Conservation (phyloP, 202 grass and related monocot species). For the Saccharum hybrid region DNA sequence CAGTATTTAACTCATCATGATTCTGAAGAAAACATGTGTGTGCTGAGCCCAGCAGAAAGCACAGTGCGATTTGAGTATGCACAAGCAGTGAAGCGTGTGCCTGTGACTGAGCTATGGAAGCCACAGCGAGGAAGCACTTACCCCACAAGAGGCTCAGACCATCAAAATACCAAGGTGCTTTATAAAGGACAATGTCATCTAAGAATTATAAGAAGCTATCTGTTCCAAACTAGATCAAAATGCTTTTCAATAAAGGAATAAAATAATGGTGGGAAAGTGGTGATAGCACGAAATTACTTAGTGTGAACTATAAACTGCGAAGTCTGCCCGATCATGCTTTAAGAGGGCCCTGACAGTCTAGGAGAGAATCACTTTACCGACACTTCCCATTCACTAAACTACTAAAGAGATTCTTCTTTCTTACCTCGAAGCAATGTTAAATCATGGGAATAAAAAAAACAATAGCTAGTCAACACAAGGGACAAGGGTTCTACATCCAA, state of each 20-base stretch:
- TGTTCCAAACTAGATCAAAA: slow-evolving; percentile 36
- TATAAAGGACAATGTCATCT: slow-evolving; percentile 26
- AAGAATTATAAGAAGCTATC: slow-evolving; percentile 34
- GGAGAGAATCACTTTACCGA: slow-evolving; percentile 52
- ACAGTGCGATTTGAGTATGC: slow-evolving; percentile 3
- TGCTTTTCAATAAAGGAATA: slow-evolving; percentile 40
- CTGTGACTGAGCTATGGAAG: slow-evolving; percentile 11
- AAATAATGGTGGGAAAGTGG: slow-evolving; percentile 35
- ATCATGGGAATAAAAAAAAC: slow-evolving; percentile 42
- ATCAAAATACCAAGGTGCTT: slow-evolving; percentile 38
- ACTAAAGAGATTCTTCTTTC: slow-evolving; percentile 55
- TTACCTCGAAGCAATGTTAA: slow-evolving; percentile 43
- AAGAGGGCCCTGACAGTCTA: slow-evolving; percentile 28
- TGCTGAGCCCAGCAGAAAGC: slow-evolving; percentile 19
- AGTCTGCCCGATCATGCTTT: slow-evolving; percentile 36
- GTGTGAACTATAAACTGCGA: slow-evolving; percentile 50
- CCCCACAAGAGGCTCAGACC: slow-evolving; percentile 20
- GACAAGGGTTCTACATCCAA: slow-evolving; percentile 58
- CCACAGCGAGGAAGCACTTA: slow-evolving; percentile 37
- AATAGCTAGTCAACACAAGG: slow-evolving; percentile 53
- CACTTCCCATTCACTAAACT: slow-evolving; percentile 50
- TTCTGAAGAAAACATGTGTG: slow-evolving; percentile 14
- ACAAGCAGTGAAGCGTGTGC: background rate
- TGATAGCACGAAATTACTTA: slow-evolving; percentile 21
- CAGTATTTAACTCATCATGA: slow-evolving; percentile 10